Percentiles rank a stretch among this genome's conserved stretches.
These are phyloP conservation scores for Lindgomyces ingoldianus DNA, from an alignment of 495 filamentous ascomycete genomes.

Conservation along the genomic window DNA sequence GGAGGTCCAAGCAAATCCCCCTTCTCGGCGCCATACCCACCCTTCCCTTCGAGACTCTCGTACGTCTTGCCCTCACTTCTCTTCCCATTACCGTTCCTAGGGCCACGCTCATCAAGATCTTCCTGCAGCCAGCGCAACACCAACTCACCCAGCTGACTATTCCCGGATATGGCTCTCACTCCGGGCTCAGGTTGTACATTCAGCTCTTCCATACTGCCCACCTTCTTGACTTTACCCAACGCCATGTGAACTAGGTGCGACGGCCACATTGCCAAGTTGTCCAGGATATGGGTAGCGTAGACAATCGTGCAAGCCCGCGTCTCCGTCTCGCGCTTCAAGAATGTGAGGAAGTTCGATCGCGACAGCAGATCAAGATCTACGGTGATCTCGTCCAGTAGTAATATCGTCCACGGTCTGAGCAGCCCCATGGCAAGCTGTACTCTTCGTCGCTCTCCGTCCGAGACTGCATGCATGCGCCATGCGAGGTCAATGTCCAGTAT, in stretches of 20 bases:
- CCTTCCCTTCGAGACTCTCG: conserved; percentile 61
- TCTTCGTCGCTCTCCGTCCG: conserved; percentile 84
- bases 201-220: conserved; percentile 67
- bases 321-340: conserved; percentile 85
- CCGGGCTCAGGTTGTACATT: conserved; percentile 39
- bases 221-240: conserved; percentile 78
- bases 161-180: conserved; percentile 53
- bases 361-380: conserved; percentile 91
- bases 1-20: conserved; percentile 25
- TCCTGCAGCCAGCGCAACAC: conserved; percentile 84
- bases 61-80: conserved; percentile 69
- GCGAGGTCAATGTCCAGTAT: conserved; percentile 89
- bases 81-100: conserved; percentile 56
- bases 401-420: conserved; percentile 84
- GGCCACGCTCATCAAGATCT: conserved; percentile 79
- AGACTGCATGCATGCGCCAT: conserved; percentile 95
- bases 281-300: conserved; percentile 96
- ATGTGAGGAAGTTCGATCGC: conserved; percentile 80
- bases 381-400: conserved; percentile 95
- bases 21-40: conserved; percentile 81
- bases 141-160: conserved; percentile 77
- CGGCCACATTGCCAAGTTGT: conserved; percentile 90
- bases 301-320: conserved; percentile 81
- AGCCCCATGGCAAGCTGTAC: conserved; percentile 97
- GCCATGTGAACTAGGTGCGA: conserved; percentile 95